These are phyloP conservation scores for Arxiozyma slooffiae DNA, from an alignment of 1,139 yeast genomes.

Conservation along the genomic window DNA sequence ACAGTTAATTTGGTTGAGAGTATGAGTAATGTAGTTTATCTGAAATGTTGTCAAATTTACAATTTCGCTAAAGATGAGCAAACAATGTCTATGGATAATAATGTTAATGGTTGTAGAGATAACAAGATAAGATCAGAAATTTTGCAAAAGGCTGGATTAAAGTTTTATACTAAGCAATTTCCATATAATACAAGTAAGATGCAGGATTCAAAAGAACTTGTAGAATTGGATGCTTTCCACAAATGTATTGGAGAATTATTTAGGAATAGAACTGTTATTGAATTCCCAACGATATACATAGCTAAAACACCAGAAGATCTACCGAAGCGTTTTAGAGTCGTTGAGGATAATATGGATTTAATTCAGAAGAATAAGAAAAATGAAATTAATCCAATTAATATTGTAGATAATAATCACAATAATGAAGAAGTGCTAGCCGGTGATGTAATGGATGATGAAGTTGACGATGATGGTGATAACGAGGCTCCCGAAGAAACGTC, in stretches of 20 bases:
- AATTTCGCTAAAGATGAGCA: constrained; percentile 6
- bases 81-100: not conserved
- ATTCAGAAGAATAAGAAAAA: not conserved
- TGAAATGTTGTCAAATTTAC: constrained; percentile 19
- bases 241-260: constrained; percentile 37
- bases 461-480: not conserved
- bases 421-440: not conserved
- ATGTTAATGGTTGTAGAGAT: constrained; percentile 11
- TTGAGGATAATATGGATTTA: constrained; percentile 8
- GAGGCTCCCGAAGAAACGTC: constrained; percentile 6
- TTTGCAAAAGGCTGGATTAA: constrained; percentile 12
- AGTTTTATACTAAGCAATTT: constrained; percentile 25
- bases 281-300: constrained; percentile 63
- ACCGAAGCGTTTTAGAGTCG: constrained; percentile 12
- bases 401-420: not conserved
- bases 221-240: constrained; percentile 14
- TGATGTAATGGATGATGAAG: not conserved
- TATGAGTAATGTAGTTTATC: constrained; percentile 23
- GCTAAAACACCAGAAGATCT: constrained; percentile 21
- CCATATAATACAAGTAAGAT: constrained; percentile 18
- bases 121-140: constrained; percentile 11
- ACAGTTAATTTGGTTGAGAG: constrained; percentile 21
- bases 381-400: not conserved
- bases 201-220: constrained; percentile 23
- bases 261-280: constrained; percentile 52